These are phyloP conservation scores for Aspergillus eucalypticola DNA, from an alignment of 2,329 filamentous ascomycete species.

Conservation along the genomic window DNA sequence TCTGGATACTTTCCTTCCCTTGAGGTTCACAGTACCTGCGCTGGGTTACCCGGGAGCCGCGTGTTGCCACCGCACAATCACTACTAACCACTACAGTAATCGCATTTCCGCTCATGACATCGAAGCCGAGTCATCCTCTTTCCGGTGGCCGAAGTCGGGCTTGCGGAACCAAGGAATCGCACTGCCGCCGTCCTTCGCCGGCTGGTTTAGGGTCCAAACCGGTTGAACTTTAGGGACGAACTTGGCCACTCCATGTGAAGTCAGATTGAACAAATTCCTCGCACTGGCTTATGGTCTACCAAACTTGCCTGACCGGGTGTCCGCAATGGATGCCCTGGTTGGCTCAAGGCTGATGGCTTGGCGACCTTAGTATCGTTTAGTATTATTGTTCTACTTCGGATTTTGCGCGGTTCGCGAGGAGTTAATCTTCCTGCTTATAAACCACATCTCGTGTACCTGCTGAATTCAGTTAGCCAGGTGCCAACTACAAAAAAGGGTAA, in stretches of 20 bases:
- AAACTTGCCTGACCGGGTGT: background rate
- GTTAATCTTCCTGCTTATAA: conserved; percentile 8
- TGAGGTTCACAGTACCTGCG: background rate
- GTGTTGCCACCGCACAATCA: conserved; percentile 7
- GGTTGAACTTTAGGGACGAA: background rate
- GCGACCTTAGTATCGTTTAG: background rate
- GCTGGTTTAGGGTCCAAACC: background rate
- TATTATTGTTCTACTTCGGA: background rate
- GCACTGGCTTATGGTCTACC: background rate
- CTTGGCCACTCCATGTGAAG: background rate
- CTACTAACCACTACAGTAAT: no score
- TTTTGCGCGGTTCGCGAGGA: conserved; percentile 21
- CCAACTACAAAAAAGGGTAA: background rate
- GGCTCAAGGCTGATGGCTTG: background rate
- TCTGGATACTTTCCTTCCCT: background rate
- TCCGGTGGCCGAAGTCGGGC: conserved; percentile 20
- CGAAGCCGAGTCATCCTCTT: conserved; percentile 12
- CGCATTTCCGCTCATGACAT: conserved; percentile 14
- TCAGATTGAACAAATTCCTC: background rate
- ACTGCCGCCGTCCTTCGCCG: background rate
- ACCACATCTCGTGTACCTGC: background rate
- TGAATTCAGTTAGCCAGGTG: background rate
- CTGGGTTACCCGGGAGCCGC: background rate
- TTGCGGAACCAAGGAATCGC: background rate
- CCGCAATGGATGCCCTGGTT: background rate